phyloP scores from a whole-genome alignment of 306 rosid species.

The Cicer cuneatum region DNA sequence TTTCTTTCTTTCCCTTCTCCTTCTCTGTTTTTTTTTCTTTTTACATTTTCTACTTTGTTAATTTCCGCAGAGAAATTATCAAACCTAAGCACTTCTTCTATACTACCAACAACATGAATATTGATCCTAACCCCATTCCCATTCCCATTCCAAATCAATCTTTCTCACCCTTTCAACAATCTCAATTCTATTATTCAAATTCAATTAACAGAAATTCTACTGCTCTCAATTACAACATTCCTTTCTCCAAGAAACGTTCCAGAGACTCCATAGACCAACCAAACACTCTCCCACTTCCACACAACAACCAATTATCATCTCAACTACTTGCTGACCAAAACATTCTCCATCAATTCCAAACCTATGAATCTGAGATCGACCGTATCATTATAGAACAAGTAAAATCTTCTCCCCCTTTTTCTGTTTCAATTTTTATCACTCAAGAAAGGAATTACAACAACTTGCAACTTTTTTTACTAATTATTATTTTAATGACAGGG shows the following conservation, averaged over 20 bases:
- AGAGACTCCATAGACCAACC: conserved; percentile 40
- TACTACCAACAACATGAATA: conserved; percentile 36
- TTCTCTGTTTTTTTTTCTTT: too few relatives aligned
- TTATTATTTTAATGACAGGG: conserved; percentile 48
- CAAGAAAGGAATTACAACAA: too few relatives aligned
- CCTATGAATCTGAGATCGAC: conserved; percentile 45
- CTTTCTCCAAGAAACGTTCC: conserved; percentile 46
- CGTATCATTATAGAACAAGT: conserved; percentile 48
- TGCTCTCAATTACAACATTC: conserved; percentile 52
- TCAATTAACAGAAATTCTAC: conserved; percentile 57
- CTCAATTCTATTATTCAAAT: conserved; percentile 36
- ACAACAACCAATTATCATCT: conserved; percentile 37
- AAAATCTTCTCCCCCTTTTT: not conserved
- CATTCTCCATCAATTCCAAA: conserved; percentile 41
- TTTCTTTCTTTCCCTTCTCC: not conserved
- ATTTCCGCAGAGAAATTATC: conserved; percentile 49
- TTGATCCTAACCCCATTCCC: not conserved
- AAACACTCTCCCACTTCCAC: conserved; percentile 25
- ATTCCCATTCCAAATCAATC: conserved; percentile 38
- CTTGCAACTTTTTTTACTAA: too few relatives aligned
- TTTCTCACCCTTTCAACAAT: conserved; percentile 41
- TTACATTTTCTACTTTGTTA: not conserved
- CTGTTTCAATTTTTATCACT: not conserved
- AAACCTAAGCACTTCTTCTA: conserved; percentile 24
- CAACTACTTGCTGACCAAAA: conserved; percentile 30